Percentiles rank a stretch among this genome's conserved stretches.
These are phyloP conservation scores for Saturnispora kantuleensis DNA, from an alignment of 805 yeast species.

Conservation along the genomic window DNA sequence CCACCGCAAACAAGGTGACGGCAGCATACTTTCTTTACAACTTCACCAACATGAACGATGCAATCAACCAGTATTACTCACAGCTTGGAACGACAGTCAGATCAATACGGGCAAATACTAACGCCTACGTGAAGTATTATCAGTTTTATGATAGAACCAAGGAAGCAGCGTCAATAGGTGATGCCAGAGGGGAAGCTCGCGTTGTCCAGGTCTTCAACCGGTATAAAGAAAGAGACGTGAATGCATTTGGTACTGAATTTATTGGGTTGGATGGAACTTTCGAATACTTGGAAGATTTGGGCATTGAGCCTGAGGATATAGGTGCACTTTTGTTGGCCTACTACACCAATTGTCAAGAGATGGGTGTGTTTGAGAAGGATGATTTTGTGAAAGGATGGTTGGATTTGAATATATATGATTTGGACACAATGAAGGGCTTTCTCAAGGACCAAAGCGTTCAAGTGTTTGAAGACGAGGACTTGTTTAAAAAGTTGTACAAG, in stretches of 20 bases:
- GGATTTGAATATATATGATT: conserved; percentile 21
- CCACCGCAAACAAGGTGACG: not conserved
- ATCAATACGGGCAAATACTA: not conserved
- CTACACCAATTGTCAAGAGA: conserved; percentile 52
- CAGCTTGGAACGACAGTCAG: not conserved
- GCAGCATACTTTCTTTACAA: conserved; percentile 3
- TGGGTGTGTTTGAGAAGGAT: conserved; percentile 47
- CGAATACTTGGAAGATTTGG: conserved; percentile 53
- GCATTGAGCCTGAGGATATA: conserved; percentile 65
- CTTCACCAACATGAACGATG: conserved; percentile 6
- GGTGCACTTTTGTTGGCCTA: conserved; percentile 62
- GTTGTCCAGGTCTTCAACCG: conserved; percentile 27
- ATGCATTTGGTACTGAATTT: conserved; percentile 20
- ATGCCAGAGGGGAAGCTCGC: not conserved
- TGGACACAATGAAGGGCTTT: conserved; percentile 39
- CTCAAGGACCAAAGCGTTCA: conserved; percentile 15
- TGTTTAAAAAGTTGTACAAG: conserved; percentile 51
- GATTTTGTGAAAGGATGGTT: conserved; percentile 55
- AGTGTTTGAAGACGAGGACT: conserved; percentile 26
- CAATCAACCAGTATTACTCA: conserved; percentile 9
- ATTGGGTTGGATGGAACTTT: conserved; percentile 79
- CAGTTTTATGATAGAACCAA: not conserved
- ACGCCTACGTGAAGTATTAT: not conserved
- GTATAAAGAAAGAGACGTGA: conserved; percentile 19
- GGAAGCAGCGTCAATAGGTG: not conserved